Base-by-base conservation (phyloP, 768 basidiomycete species). In the Trametes cinnabarina region DNA sequence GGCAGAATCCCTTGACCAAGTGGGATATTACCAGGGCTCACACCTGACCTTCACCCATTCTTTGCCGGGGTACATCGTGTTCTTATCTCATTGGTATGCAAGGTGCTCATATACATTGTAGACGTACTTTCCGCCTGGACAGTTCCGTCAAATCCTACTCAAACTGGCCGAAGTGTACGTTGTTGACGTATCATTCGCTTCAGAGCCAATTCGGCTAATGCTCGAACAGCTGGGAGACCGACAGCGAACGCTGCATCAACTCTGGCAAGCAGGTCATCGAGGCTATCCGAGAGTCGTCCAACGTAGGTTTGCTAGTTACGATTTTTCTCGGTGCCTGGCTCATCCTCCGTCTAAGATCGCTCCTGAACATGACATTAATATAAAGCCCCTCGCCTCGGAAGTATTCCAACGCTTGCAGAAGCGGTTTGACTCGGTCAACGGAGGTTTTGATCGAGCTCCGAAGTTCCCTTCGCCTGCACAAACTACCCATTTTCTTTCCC, bases 371-470 rank as follows among this genome's bases (percentile, higher is more conserved):
- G 25, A 26, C 25, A 28, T 62, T 37, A 23, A 57, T 8, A 43
- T 55, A 15, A 34, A 51, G 12, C 51, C 57, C 4, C 37, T 66
- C 8, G 49, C 63, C 2, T 30, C 47, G 4, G 32, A 57, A 20
- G 59, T 69, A 11, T 66, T 56, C 56, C 34, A 51, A 11, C 62
- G 61, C 3, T 47, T 65, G 19, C 42, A 64, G 51, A 23, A 54
- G 30, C 61, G 41, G 2, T 71, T 71, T 64, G 75, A 76, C 62
- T 37, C 62, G 1, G 47, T 37, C 12, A 62, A 75, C 51, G 76
- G 74, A 1, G 76, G 76, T 1, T 77, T 77, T 60, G 68, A 71
- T 4, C 60, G 60, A 22, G 74, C 74, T 15, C 76, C 76, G 19
- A 77, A 77, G 60, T 76, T 77, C 57, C 74, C 73, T 12, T 69